phyloP scores from a whole-genome alignment of 2,329 filamentous ascomycete species.

The Scleromitrula shiraiana region DNA sequence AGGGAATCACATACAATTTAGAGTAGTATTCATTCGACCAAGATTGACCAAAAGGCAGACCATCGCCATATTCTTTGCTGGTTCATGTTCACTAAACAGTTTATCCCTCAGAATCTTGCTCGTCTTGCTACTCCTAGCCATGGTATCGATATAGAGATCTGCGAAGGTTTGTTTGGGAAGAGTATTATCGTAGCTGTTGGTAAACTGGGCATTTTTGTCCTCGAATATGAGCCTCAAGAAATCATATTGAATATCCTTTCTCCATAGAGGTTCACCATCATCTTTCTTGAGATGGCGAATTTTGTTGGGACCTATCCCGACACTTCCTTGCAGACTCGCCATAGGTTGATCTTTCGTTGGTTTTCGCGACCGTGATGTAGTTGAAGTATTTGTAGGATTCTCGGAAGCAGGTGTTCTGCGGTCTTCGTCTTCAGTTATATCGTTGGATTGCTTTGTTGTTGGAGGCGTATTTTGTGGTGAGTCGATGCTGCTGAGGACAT shows the following conservation, averaged over 20 bases:
- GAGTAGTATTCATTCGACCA: constrained; percentile 95
- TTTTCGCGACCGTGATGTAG: constrained; percentile 16
- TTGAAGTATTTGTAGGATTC: constrained; percentile 18
- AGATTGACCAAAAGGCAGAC: constrained; percentile 96
- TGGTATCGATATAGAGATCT: constrained; percentile 95
- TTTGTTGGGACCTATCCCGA: constrained; percentile 39
- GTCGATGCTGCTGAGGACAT: constrained; percentile 20
- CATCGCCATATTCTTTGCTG: constrained; percentile 98
- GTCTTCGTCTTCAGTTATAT: constrained; percentile 30
- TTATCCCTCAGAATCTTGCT: constrained; percentile 98
- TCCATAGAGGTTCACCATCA: constrained; percentile 79
- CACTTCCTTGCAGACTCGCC: constrained; percentile 13
- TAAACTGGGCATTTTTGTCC: constrained; percentile 69
- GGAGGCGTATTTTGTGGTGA: constrained; percentile 21
- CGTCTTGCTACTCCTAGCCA: constrained; percentile 97
- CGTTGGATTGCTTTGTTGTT: constrained; percentile 14
- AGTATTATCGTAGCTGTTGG: constrained; percentile 64
- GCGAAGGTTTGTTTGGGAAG: constrained; percentile 71
- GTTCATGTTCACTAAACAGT: constrained; percentile 80
- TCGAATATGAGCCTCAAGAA: constrained; percentile 77
- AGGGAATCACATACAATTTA: constrained; percentile 66
- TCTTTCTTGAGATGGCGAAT: constrained; percentile 83
- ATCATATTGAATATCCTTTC: constrained; percentile 82
- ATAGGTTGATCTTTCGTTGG: constrained; percentile 20
- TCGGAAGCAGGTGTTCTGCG: constrained; percentile 21